A percentile compares a stretch with the other conserved stretches of the same genome.
Conservation (phyloP, 192 early-diverging fungal genomes). For the Coemansia sp. region DNA sequence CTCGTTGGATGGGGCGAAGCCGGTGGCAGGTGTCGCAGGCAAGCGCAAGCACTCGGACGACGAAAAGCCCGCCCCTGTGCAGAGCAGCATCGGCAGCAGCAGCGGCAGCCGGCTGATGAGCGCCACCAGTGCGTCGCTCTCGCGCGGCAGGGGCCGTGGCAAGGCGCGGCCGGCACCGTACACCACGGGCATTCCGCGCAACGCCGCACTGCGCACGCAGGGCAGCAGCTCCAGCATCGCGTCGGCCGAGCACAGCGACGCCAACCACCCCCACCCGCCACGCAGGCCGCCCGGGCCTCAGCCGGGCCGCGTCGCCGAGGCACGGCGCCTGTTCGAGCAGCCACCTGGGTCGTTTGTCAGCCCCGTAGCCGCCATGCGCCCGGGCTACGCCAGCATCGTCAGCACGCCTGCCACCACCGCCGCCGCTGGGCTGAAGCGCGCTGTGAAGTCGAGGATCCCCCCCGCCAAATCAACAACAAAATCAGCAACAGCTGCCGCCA, state of each 20-base stretch:
- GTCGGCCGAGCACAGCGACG: conserved; percentile 1
- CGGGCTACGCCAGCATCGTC: conserved; percentile 36
- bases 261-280: conserved; percentile 6
- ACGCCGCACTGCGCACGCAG: conserved; percentile 9
- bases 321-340: conserved; percentile 37
- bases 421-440: background rate
- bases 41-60: conserved; percentile 52
- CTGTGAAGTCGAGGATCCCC: background rate
- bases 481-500: conserved; percentile 1
- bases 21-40: conserved; percentile 9
- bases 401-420: conserved; percentile 5
- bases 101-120: conserved; percentile 7
- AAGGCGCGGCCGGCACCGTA: conserved; percentile 1
- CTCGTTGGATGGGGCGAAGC: background rate
- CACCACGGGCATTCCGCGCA: conserved; percentile 25
- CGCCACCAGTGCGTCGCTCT: conserved; percentile 12
- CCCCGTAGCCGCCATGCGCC: conserved; percentile 47
- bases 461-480: too few relatives aligned
- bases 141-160: conserved; percentile 18
- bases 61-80: conserved; percentile 2
- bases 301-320: conserved; percentile 38
- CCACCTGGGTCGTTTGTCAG: conserved; percentile 15
- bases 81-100: background rate
- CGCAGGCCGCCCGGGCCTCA: conserved; percentile 7
- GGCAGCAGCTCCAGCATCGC: conserved; percentile 13